phyloP scores from a whole-genome alignment of 805 yeast genomes.

The Nakazawaea siamensis region DNA sequence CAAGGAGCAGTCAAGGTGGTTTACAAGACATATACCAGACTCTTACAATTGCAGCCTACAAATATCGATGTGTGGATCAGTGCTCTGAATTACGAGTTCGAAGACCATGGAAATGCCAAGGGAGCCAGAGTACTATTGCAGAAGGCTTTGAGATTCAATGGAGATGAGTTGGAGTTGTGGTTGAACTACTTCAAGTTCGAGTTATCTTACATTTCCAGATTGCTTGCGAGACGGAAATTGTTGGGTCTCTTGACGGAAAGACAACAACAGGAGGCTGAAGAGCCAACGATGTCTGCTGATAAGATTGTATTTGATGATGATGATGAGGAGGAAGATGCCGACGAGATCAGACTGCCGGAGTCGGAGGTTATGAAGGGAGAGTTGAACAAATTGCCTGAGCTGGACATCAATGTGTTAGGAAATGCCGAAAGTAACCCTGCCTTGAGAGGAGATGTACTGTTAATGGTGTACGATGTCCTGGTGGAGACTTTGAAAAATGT shows the following conservation, averaged over 20 bases:
- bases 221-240: constrained; percentile 75
- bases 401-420: constrained; percentile 79
- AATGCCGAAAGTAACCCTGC: constrained; percentile 81
- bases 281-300: constrained; percentile 26
- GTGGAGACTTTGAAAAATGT: constrained; percentile 35
- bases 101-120: constrained; percentile 77
- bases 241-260: constrained; percentile 70
- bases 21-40: constrained; percentile 66
- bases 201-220: constrained; percentile 73
- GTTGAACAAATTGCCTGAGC: constrained; percentile 74
- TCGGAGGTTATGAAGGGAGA: constrained; percentile 50
- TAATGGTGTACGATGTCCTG: constrained; percentile 63
- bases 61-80: constrained; percentile 87
- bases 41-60: constrained; percentile 84
- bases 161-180: constrained; percentile 70
- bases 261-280: constrained; percentile 47
- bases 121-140: constrained; percentile 85
- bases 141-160: constrained; percentile 76
- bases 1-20: constrained; percentile 64
- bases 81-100: constrained; percentile 92
- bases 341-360: constrained; percentile 36
- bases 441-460: constrained; percentile 61
- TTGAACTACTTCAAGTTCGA: constrained; percentile 82
- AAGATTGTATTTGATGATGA: constrained; percentile 15
- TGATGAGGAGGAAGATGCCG: constrained; percentile 20